A percentile compares a stretch with the other conserved stretches of the same genome.
Conservation (phyloP, 257 asterid genomes). For the Fraxinus pennsylvanica region DNA sequence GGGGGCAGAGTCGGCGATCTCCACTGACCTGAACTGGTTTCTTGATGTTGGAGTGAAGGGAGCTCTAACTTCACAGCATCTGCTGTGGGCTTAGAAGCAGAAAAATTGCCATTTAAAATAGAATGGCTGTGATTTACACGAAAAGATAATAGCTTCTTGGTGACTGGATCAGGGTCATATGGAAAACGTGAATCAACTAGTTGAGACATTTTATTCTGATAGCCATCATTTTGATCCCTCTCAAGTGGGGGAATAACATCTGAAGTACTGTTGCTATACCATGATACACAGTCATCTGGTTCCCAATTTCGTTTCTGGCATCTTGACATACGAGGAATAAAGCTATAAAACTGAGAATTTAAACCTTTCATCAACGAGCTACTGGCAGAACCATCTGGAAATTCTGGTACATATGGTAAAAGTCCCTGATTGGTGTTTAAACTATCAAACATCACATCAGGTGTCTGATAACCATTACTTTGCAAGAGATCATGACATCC, state of each 20-base stretch:
- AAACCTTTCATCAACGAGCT: conserved; percentile 36
- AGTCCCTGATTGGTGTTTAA: conserved; percentile 30
- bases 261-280: conserved; percentile 31
- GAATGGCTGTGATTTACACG: conserved; percentile 41
- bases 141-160: conserved; percentile 38
- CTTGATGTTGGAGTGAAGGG: conserved; percentile 85
- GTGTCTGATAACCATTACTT: conserved; percentile 36
- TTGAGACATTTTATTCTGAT: conserved; percentile 37
- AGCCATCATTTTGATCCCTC: conserved; percentile 33
- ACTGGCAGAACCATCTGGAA: conserved; percentile 38
- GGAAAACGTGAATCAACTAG: conserved; percentile 40
- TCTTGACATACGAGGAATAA: conserved; percentile 41
- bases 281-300: conserved; percentile 43
- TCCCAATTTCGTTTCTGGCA: conserved; percentile 37
- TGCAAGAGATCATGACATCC: conserved; percentile 44
- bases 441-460: conserved; percentile 46
- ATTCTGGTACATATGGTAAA: conserved; percentile 36
- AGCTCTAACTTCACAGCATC: conserved; percentile 74
- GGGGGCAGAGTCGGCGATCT: conserved; percentile 31
- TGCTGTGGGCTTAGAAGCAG: conserved; percentile 60
- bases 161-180: conserved; percentile 35
- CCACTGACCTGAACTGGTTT: conserved; percentile 47
- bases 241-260: conserved; percentile 34
- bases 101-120: conserved; percentile 47
- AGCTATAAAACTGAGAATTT: conserved; percentile 41